Evolutionary conservation across 306 rosid genomes (phyloP), one percentile per base, ranked within the genome.

Genomic region (Prunus padus): DNA sequence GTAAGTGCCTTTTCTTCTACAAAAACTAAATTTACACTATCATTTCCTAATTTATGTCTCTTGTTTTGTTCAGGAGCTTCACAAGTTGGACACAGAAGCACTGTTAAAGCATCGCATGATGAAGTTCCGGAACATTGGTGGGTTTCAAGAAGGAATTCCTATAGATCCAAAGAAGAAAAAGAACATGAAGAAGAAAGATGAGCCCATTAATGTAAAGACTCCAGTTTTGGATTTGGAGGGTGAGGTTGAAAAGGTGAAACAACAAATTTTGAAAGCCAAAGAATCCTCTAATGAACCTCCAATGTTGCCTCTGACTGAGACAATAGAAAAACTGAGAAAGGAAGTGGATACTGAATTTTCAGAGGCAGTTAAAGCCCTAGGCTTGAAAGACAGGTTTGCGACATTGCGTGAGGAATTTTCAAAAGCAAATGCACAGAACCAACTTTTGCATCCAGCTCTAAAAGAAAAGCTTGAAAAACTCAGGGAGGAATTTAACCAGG

Each of bases 41-140:
- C 56, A 31, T 66, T 42, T 55, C 66, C 77, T 76, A 46, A 78
- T 67, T 46, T 52, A n/a, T n/a, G 79, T 37, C 77, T 78, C 75
- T 73, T 20, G 52, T 82, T 63, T 76, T 61, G 33, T 73, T 76
- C 79, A 95, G 99, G 99, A 95, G 75, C 97, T 95, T 49, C 45
- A 56, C 45, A 78, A 84, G 84, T 67, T 92, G 93, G 83, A 80
- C 28, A 87, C 89, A 0, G 84, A 86, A 76, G 89, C 88, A 14
- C 81, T 95, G 65, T 45, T 92, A 67, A 75, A 70, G 82, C 93
- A 95, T 79, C 96, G 99, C 65, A 80, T 46, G 88, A 85, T 67
- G 75, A 95, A 95, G 84, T 92, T 81, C 88, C 89, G 97, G 50
- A 92, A 90, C 75, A 83, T 95, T 25, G 97, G 99, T 71, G 92